Evolutionary conservation across 192 early-diverging fungal species (phyloP), one percentile per base, ranked within the genome.

Genomic region (Spinellus fusiger): DNA sequence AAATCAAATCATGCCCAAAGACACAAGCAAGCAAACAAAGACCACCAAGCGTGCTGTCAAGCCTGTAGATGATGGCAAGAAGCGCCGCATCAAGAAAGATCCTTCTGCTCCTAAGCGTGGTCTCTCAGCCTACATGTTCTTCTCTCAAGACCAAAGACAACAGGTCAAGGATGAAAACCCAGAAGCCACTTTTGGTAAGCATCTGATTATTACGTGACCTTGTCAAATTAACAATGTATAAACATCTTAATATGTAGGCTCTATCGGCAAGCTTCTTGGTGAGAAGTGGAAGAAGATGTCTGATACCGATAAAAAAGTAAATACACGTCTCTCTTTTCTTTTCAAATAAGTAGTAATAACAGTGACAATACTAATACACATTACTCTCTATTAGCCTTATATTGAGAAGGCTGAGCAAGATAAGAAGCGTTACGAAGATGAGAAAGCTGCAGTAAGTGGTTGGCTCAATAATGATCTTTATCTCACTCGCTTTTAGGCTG

Each of bases 121-220:
- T 1, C 77, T 93, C 49, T 89, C 92, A 13, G 91, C 89, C 22
- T 96, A 91, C 80, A 86, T 96, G 77, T 78, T 90, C 69, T 96
- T 89, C 77, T 88, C 89, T 26, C 79, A 91, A 71, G 90, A 82
- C 61, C 86, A 83, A 74, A 83, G 94, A 48, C 66, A 82, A 31
- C 65, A 77, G 40, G 86, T 93, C 50, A 85, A 89, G 80, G 82
- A 83, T 44, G 80, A 89, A 50, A 89, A 93, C 86, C 89, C 91
- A 26, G 71, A 81, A 2, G 85, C 75, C 28, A 74, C 73, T 47
- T 86, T 89, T 70, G 84, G 84, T 77, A 73, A 62, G 70, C 49
- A n/a, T 44, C 10, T 44, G 13, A 22, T 20, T 27, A 28, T 10
- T 53, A 66, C n/a, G n/a, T n/a, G n/a, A n/a, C n/a, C n/a, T n/a